Evolutionary conservation across 1,284 basidiomycete genomes (phyloP), one percentile per base, ranked within the genome.

Genomic region (Marasmius tenuissimus): DNA sequence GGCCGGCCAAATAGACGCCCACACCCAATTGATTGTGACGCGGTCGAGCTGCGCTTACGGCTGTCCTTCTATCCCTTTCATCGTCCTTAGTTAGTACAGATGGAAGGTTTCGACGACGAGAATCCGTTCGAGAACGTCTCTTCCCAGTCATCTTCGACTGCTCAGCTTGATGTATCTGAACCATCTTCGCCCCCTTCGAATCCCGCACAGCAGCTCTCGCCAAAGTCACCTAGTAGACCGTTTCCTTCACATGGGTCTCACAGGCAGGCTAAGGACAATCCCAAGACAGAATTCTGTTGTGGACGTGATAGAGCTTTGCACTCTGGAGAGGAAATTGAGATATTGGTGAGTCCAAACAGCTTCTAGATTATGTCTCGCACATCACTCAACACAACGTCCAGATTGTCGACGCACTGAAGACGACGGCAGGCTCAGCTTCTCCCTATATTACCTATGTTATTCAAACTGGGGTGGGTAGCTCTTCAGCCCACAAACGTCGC

Each of bases 371-470:
- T 35, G 39, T 16, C 51, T 45, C 52, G 33, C 38, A 40, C 37
- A 16, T 34, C 20, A 14, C 12, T 58, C 63, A 22, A 38, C 0
- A 48, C 50, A 40, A 47, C 49, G 47, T 42, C 33, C 71, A 94
- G 94, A 97, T 98, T 69, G 83, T 89, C 51, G 97, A 99, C 73
- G 97, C 97, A 3, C 88, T 93, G 78, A 99, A 99, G 86, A 98
- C 96, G 14, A 87, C 89, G 11, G 85, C 94, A 61, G 93, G 93
- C 69, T 85, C 94, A 20, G 87, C 84, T 60, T 91, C 94, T 11
- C 89, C 92, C 9, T 99, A 97, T 73, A 99, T 99, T 73, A 89
- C 92, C 66, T 99, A 99, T 80, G 87, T 97, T 63, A 96, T 98
- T 70, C 86, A 84, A 60, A 91, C 95, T 54, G 96, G 95, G 66